Conservation (phyloP, 805 yeast species). For the Ogataea pignaliae region DNA sequence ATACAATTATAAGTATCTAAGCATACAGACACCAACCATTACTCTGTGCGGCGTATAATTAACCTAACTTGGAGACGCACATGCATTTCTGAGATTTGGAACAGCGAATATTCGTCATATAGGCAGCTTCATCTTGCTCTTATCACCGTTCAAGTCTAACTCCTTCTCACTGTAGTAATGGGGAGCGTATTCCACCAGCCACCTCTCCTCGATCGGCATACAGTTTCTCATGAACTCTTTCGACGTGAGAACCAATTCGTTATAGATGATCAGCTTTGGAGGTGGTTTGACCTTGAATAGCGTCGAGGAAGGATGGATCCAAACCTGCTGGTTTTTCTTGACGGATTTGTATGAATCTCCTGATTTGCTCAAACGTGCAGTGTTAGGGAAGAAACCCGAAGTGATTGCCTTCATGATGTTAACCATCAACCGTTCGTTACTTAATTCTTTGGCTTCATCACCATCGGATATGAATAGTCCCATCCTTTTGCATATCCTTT, state of each 20-base stretch:
- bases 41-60: too few species aligned
- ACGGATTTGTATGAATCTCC: slow-evolving; percentile 70
- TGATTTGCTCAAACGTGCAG: slow-evolving; percentile 51
- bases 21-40: too few species aligned
- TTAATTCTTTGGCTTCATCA: slow-evolving; percentile 23
- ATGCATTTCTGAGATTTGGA: too few species aligned
- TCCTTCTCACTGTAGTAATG: slow-evolving; percentile 36
- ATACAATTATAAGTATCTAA: too few species aligned
- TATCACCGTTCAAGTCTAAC: slow-evolving; percentile 1
- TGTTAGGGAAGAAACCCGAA: slow-evolving; percentile 66
- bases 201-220: slow-evolving; percentile 63
- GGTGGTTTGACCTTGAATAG: slow-evolving; percentile 65
- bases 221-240: slow-evolving; percentile 87
- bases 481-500: slow-evolving; percentile 51
- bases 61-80: too few species aligned
- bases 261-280: slow-evolving; percentile 68
- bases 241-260: slow-evolving; percentile 78
- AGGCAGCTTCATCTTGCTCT: background rate
- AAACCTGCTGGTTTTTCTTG: slow-evolving; percentile 66
- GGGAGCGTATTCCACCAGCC: slow-evolving; percentile 75
- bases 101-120: background rate
- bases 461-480: slow-evolving; percentile 36
- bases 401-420: slow-evolving; percentile 52
- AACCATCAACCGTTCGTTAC: slow-evolving; percentile 24
- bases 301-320: slow-evolving; percentile 82